Percentiles rank a stretch among this genome's conserved stretches.
phyloP scores from a whole-genome alignment of 1,139 yeast species.

The Trichomonascaceae sp. region DNA sequence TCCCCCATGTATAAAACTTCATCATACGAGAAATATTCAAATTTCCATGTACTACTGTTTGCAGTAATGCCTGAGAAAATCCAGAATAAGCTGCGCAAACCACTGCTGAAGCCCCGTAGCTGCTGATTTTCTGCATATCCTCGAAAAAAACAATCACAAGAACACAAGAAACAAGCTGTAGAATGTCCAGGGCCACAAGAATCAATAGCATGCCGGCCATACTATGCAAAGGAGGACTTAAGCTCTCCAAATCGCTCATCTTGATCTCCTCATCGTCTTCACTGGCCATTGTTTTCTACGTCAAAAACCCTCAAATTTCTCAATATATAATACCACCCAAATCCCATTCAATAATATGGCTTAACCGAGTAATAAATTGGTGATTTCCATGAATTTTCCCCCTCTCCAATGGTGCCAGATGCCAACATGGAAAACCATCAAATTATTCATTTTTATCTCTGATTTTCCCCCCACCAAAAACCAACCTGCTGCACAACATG shows the following conservation, averaged over 20 bases:
- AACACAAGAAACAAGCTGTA: slow-evolving; percentile 14
- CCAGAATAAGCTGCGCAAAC: slow-evolving; percentile 32
- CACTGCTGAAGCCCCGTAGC: slow-evolving; percentile 32
- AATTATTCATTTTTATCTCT: background rate
- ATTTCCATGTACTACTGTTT: slow-evolving; percentile 21
- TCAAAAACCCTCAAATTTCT: background rate
- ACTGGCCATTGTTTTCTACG: background rate
- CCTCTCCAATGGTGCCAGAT: background rate
- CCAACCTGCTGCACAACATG: slow-evolving; percentile 15
- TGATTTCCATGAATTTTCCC: background rate
- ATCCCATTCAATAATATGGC: background rate
- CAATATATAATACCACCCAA: background rate
- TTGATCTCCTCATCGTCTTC: background rate
- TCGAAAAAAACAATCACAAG: slow-evolving; percentile 20
- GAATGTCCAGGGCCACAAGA: slow-evolving; percentile 8
- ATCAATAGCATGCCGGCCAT: background rate
- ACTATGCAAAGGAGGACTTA: background rate
- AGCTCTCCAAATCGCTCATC: background rate
- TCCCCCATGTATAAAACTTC: slow-evolving; percentile 36
- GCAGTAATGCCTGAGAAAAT: slow-evolving; percentile 32
- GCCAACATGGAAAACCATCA: background rate
- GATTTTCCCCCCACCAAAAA: background rate
- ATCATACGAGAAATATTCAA: slow-evolving; percentile 18
- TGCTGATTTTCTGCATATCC: slow-evolving; percentile 21
- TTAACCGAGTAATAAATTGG: background rate